A percentile compares a stretch with the other conserved stretches of the same genome.
phyloP scores from a whole-genome alignment of 345 rosid species.

The Viola odorata region DNA sequence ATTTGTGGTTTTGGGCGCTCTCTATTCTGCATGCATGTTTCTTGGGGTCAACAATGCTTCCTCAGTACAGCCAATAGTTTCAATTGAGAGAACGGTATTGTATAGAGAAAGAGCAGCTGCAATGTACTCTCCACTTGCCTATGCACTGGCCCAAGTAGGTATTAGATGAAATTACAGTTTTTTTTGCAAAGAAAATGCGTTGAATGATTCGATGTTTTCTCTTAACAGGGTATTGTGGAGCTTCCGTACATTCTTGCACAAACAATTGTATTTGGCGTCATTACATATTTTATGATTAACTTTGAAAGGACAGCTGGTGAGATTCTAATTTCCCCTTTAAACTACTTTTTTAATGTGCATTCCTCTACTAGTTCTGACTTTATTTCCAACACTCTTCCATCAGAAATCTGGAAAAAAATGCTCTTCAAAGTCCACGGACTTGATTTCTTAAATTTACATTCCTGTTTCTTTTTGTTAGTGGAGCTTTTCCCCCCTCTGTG shows the following conservation, averaged over 20 bases:
- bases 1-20: slow-evolving; percentile 74
- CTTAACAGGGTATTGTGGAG: slow-evolving; percentile 74
- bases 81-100: slow-evolving; percentile 85
- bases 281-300: slow-evolving; percentile 77
- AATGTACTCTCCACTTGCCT: slow-evolving; percentile 68
- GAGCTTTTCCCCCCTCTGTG: too few species aligned
- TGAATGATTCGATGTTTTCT: not conserved
- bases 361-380: too few species aligned
- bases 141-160: slow-evolving; percentile 74
- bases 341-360: too few species aligned
- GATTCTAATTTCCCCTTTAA: slow-evolving; percentile 28
- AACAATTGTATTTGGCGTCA: slow-evolving; percentile 61
- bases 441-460: too few species aligned
- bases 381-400: too few species aligned
- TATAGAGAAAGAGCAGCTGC: slow-evolving; percentile 92
- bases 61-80: slow-evolving; percentile 80
- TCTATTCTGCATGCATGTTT: slow-evolving; percentile 70
- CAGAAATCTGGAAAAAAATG: too few species aligned
- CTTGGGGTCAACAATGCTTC: slow-evolving; percentile 87
- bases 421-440: too few species aligned
- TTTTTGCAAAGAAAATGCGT: not conserved
- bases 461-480: too few species aligned
- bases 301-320: slow-evolving; percentile 72
- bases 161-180: slow-evolving; percentile 1
- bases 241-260: slow-evolving; percentile 70